A percentile compares a stretch with the other conserved stretches of the same genome.
Conservation (phyloP, 805 yeast species). For the Candida lessepsii region DNA sequence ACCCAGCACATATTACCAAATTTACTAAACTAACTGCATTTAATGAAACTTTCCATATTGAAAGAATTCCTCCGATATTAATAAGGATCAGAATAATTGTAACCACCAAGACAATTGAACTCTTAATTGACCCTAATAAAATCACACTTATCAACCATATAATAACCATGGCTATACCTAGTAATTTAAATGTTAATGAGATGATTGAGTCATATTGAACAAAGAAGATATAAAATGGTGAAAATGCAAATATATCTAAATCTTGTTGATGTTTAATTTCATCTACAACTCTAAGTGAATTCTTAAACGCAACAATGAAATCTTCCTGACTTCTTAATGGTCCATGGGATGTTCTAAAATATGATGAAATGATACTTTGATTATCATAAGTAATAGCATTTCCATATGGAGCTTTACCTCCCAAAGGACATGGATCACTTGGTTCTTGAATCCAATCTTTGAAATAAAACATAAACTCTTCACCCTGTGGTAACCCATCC, state of each 20-base stretch:
- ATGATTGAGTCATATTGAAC: slow-evolving; percentile 79
- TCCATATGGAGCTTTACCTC: slow-evolving; percentile 92
- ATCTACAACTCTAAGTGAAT: slow-evolving; percentile 63
- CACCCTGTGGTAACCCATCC: slow-evolving; percentile 78
- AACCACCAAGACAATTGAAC: slow-evolving; percentile 54
- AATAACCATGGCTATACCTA: slow-evolving; percentile 50
- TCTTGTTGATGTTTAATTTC: slow-evolving; percentile 47
- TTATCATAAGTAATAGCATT: slow-evolving; percentile 49
- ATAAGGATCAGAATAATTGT: slow-evolving; percentile 65
- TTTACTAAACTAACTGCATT: slow-evolving; percentile 91
- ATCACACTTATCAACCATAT: slow-evolving; percentile 54
- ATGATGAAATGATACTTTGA: slow-evolving; percentile 50
- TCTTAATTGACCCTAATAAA: slow-evolving; percentile 64
- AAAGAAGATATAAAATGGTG: slow-evolving; percentile 90
- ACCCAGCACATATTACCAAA: slow-evolving; percentile 85
- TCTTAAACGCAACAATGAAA: slow-evolving; percentile 75
- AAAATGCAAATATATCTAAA: slow-evolving; percentile 77
- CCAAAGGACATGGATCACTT: slow-evolving; percentile 90
- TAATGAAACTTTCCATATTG: slow-evolving; percentile 67
- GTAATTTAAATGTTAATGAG: slow-evolving; percentile 52
- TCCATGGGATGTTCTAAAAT: slow-evolving; percentile 76
- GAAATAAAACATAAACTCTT: slow-evolving; percentile 69
- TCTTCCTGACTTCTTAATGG: slow-evolving; percentile 83
- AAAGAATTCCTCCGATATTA: slow-evolving; percentile 80
- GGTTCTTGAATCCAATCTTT: slow-evolving; percentile 80